Evolutionary conservation across 2,329 filamentous ascomycete genomes (phyloP).

Genomic region (Calonectria honghensis): DNA sequence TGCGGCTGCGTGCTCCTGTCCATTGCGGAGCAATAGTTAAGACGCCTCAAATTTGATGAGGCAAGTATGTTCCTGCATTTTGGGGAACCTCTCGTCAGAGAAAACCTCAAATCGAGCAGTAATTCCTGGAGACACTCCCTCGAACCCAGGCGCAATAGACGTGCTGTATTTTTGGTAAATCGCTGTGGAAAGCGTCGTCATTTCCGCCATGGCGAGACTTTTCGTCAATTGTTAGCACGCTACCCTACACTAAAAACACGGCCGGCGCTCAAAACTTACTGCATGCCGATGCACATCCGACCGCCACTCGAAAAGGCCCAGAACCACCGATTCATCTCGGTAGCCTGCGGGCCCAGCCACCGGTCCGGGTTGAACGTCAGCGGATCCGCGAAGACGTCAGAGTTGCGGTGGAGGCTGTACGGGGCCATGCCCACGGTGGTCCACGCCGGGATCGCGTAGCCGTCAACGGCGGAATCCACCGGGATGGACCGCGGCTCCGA

Average conservation of each 20-base stretch:
- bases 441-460: constrained; percentile 49
- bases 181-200: constrained; percentile 46
- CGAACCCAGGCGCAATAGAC: constrained; percentile 38
- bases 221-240: background rate
- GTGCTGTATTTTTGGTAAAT: constrained; percentile 48
- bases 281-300: constrained; percentile 52
- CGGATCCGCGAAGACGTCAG: constrained; percentile 50
- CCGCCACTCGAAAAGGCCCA: constrained; percentile 53
- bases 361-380: constrained; percentile 54
- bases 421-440: constrained; percentile 55
- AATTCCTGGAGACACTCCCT: constrained; percentile 44
- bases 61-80: constrained; percentile 48
- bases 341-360: constrained; percentile 48
- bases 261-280: constrained; percentile 43
- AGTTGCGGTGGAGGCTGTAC: constrained; percentile 53
- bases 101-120: constrained; percentile 51
- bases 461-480: constrained; percentile 46
- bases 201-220: constrained; percentile 51
- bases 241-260: background rate
- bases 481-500: constrained; percentile 66
- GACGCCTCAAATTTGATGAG: constrained; percentile 42
- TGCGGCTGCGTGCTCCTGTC: background rate
- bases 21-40: background rate
- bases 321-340: constrained; percentile 51
- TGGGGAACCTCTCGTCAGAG: constrained; percentile 46